Evolutionary conservation across 768 basidiomycete genomes (phyloP), one percentile per base, ranked within the genome.

Genomic region (Kwoniella europaea): DNA sequence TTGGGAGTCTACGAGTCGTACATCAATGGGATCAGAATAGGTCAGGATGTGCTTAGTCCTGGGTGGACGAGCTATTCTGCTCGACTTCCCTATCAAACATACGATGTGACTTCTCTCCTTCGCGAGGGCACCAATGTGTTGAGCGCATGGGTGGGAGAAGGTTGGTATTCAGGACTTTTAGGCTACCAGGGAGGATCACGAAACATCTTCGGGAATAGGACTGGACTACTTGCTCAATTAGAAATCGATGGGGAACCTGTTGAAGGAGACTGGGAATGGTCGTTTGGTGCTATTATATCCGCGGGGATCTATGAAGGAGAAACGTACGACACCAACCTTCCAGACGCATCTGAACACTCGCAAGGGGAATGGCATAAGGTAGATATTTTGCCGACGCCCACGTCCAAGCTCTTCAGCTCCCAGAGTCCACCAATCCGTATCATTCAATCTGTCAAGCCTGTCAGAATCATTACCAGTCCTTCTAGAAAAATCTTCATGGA

Each of bases 401-500:
- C 56, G 6, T 22, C 12, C 71, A 79, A 54, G 52, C 72, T 67
- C 2, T 67, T 29, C 77, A 73, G 4, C 72, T 76, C n/a, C 6
- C 67, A 68, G n/a, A 61, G 58, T 42, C 52, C 67, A 16, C 67
- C 67, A 1, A 54, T 82, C 2, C 55, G 73, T 13, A 54, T 46
- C 4, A 53, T 74, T 7, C 10, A 65, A 42, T 24, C 27, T 18
- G 54, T 78, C 57, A 56, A 53, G 18, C 53, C 74, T 1, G 44
- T 63, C 13, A 63, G 73, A n/a, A 62, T 81, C 55, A 77, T 77
- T 67, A 79, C 61, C 20, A 81, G 79, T 6, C 75, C 76, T 10
- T 53, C 60, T 43, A 80, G 80, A n/a, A 78, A 77, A 55, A 75
- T 52, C 10, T 68, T 81, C 10, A 29, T 82, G 43, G 80, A 82